Evolutionary conservation across 768 basidiomycete species (phyloP).

Genomic region (Myochromella boudieri): DNA sequence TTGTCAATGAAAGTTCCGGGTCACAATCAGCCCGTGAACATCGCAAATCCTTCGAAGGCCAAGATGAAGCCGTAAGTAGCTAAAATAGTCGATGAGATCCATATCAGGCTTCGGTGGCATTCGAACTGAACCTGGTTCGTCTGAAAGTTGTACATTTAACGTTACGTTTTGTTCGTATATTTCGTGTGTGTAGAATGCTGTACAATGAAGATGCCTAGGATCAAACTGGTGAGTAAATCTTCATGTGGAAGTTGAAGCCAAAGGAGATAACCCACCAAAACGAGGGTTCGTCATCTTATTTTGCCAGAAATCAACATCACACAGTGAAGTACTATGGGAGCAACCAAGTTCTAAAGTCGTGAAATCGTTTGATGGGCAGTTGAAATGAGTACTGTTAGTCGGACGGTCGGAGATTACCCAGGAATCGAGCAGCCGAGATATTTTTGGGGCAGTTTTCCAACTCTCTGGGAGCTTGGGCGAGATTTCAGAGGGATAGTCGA

Average conservation of each 20-base stretch:
- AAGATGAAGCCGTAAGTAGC: too few relatives aligned
- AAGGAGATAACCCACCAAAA: not conserved
- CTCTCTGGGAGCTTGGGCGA: not conserved
- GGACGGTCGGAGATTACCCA: not conserved
- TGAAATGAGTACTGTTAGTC: not conserved
- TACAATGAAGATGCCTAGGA: not conserved
- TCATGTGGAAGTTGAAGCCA: not conserved
- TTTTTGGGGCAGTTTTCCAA: not conserved
- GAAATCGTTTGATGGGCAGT: constrained; percentile 12
- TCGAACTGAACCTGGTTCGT: not conserved
- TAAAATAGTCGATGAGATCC: too few relatives aligned
- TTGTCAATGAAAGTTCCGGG: too few relatives aligned
- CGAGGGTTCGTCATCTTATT: not conserved
- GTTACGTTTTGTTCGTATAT: not conserved
- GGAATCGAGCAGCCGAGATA: not conserved
- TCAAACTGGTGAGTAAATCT: not conserved
- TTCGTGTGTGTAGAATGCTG: not conserved
- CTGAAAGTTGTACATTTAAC: not conserved
- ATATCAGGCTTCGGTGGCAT: not conserved
- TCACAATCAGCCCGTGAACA: too few relatives aligned
- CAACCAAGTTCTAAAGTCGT: constrained; percentile 14
- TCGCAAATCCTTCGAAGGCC: too few relatives aligned
- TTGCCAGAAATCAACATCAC: constrained; percentile 12
- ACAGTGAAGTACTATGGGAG: not conserved
- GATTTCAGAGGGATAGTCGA: not conserved